Evolutionary conservation across 1,284 basidiomycete genomes (phyloP).

Genomic region (Apiotrichum gamsii): DNA sequence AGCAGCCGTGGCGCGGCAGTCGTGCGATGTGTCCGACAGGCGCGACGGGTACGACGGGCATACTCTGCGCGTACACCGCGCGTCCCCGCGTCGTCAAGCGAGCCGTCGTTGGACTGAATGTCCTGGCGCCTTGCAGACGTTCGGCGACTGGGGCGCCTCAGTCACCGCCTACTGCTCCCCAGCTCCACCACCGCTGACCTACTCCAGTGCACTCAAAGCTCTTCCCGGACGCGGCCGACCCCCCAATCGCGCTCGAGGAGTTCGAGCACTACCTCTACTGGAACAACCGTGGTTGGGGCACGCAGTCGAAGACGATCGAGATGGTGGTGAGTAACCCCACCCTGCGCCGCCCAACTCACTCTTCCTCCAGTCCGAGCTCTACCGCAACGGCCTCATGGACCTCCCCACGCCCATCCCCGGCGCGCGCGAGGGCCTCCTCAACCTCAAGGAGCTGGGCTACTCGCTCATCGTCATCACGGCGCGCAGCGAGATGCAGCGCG

Average conservation of each 20-base stretch:
- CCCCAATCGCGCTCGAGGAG: slow-evolving; percentile 50
- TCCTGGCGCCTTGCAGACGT: too few species aligned
- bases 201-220: slow-evolving; percentile 59
- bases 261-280: slow-evolving; percentile 65
- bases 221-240: slow-evolving; percentile 52
- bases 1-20: too few species aligned
- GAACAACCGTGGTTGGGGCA: slow-evolving; percentile 64
- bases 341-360: slow-evolving; percentile 26
- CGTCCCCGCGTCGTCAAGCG: too few species aligned
- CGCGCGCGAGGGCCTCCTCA: slow-evolving; percentile 57
- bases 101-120: too few species aligned
- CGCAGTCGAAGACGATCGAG: slow-evolving; percentile 48
- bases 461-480: slow-evolving; percentile 66
- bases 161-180: too few species aligned
- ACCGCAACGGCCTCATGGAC: slow-evolving; percentile 47
- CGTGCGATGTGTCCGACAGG: too few species aligned
- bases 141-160: too few species aligned
- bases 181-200: background rate
- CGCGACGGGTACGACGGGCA: too few species aligned
- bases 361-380: slow-evolving; percentile 5
- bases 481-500: slow-evolving; percentile 55
- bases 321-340: slow-evolving; percentile 41
- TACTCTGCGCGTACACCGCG: too few species aligned
- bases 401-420: slow-evolving; percentile 54
- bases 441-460: slow-evolving; percentile 60